Conservation (phyloP, 352 stramenopile species). For the Globisporangium barbulae region DNA sequence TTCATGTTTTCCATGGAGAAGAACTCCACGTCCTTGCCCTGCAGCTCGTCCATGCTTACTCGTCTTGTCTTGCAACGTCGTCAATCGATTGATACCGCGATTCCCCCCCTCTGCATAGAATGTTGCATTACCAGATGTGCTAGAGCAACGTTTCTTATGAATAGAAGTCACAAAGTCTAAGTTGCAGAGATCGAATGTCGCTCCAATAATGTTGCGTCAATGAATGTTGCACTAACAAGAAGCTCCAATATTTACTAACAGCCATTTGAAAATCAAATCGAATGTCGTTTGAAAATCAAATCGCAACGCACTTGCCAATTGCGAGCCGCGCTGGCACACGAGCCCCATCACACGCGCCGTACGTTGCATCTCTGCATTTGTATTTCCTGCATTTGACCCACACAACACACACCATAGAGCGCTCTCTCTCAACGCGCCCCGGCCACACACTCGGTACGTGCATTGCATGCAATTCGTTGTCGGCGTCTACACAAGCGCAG, state of each 20-base stretch:
- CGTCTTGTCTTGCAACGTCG: neutral
- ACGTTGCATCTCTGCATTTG: conserved; percentile 4
- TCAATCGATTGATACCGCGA: neutral
- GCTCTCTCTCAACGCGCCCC: neutral
- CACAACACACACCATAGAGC: neutral
- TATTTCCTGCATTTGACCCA: conserved; percentile 3
- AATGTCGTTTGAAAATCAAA: conserved; percentile 10
- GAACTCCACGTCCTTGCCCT: conserved; percentile 78
- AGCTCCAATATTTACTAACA: conserved; percentile 6
- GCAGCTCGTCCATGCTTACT: conserved; percentile 51
- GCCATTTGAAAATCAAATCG: neutral
- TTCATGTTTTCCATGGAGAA: conserved; percentile 88
- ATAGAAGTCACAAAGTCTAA: no score
- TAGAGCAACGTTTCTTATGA: no score
- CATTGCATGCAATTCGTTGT: neutral
- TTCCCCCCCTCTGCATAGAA: neutral
- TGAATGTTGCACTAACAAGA: neutral
- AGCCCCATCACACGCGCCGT: neutral
- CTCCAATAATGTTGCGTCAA: neutral
- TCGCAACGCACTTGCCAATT: conserved; percentile 4
- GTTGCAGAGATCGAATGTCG: neutral
- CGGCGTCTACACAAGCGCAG: neutral
- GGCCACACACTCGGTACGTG: neutral
- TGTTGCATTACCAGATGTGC: neutral
- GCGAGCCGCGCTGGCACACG: neutral